These are phyloP conservation scores for Phalaenopsis equestris DNA, from an alignment of 106 monocot genomes.

Conservation along the genomic window DNA sequence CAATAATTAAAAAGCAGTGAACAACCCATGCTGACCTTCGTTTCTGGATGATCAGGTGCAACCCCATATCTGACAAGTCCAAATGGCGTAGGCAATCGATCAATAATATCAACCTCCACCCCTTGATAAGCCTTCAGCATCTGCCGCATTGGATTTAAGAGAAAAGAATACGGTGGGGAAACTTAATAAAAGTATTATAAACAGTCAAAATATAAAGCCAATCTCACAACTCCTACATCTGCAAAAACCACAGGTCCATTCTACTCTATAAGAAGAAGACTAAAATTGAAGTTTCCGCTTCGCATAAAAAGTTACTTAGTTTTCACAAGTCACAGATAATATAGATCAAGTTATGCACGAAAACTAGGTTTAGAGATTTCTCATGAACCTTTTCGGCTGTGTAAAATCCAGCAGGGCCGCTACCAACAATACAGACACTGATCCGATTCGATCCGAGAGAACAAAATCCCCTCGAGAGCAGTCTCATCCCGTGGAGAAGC, in stretches of 20 bases:
- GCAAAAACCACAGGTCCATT: too few species aligned
- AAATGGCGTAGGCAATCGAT: slow-evolving; percentile 85
- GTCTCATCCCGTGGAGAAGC: slow-evolving; percentile 1
- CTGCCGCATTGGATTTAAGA: slow-evolving; percentile 18
- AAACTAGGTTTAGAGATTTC: not conserved
- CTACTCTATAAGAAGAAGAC: not conserved
- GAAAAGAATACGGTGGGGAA: not conserved
- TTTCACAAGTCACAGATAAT: not conserved
- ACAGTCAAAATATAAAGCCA: not conserved
- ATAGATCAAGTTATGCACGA: not conserved
- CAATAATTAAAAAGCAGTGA: not conserved
- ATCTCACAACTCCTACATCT: too few species aligned
- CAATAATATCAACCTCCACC: slow-evolving; percentile 78
- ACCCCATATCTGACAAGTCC: slow-evolving; percentile 94
- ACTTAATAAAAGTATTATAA: not conserved
- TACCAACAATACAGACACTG: slow-evolving; percentile 75
- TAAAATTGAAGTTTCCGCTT: not conserved
- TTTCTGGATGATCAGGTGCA: slow-evolving; percentile 97
- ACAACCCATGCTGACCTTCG: slow-evolving; percentile 46
- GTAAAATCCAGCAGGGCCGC: slow-evolving; percentile 93
- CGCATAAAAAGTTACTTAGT: not conserved
- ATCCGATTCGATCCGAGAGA: slow-evolving; percentile 20
- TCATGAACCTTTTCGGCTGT: slow-evolving; percentile 74
- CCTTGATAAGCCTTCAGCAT: slow-evolving; percentile 68
- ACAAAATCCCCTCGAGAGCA: slow-evolving; percentile 19